Conservation (phyloP, 805 yeast genomes). For the Teunomyces atbi region DNA sequence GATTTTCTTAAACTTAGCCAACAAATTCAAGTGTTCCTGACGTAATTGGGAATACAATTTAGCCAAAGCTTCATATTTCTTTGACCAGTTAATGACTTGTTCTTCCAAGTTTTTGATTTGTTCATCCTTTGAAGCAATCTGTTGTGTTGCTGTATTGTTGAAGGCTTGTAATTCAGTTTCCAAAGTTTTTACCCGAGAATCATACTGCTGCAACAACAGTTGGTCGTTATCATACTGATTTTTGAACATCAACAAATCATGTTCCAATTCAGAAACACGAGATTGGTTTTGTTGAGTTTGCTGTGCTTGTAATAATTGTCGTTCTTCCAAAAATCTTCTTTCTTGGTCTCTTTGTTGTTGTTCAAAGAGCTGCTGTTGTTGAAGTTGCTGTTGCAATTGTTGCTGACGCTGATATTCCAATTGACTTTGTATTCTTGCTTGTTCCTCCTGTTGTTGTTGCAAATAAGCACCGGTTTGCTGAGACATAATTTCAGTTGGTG, state of each 20-base stretch:
- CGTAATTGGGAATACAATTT: slow-evolving; percentile 86
- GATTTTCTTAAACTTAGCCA: slow-evolving; percentile 73
- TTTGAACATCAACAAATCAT: slow-evolving; percentile 69
- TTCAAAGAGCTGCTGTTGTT: slow-evolving; percentile 72
- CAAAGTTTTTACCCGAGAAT: slow-evolving; percentile 74
- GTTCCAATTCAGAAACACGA: slow-evolving; percentile 75
- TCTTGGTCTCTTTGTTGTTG: slow-evolving; percentile 72
- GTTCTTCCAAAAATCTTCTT: slow-evolving; percentile 67
- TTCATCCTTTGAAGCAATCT: slow-evolving; percentile 74
- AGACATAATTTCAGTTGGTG: slow-evolving; percentile 38
- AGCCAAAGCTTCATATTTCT: slow-evolving; percentile 85
- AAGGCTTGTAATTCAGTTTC: slow-evolving; percentile 68
- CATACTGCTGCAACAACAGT: slow-evolving; percentile 80
- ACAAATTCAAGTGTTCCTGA: slow-evolving; percentile 81
- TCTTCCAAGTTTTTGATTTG: slow-evolving; percentile 65
- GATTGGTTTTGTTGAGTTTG: slow-evolving; percentile 74
- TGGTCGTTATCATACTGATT: slow-evolving; percentile 88
- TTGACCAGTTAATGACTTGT: slow-evolving; percentile 75
- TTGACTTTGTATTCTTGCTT: slow-evolving; percentile 57
- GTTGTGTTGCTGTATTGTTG: slow-evolving; percentile 65
- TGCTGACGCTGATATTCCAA: slow-evolving; percentile 62
- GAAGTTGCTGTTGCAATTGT: slow-evolving; percentile 65
- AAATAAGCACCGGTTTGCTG: slow-evolving; percentile 55
- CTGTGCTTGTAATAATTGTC: slow-evolving; percentile 62
- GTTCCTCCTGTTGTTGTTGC: slow-evolving; percentile 55